Base-by-base conservation (phyloP, 2,329 filamentous ascomycete species). In the Aspergillus pseudotamarii region DNA sequence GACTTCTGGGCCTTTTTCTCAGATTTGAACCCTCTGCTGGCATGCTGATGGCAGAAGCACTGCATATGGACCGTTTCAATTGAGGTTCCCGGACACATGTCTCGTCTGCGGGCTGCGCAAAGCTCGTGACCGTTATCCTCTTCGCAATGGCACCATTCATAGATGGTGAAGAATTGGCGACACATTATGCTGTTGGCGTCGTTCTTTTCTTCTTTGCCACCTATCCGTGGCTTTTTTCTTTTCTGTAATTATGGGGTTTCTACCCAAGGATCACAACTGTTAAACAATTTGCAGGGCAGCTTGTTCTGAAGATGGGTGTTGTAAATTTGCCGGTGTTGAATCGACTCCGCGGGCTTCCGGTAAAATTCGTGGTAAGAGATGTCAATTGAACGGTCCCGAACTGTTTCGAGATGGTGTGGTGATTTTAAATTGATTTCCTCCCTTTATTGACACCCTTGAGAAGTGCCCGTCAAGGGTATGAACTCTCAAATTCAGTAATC, bases 121-220 rank as follows among this genome's bases (percentile, higher is more conserved):
- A 72, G 58, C 41, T 66, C 71, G 50, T 75, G 66, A 19, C 77
- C 72, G 19, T 72, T 72, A 32, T 76, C 72, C 67, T 76, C 72
- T 69, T 78, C 73, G 62, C 77, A 79, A 28, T 75, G 75, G 64
- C 77, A 79, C 75, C 75, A 79, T 59, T 71, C 72, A 65, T 79
- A 79, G 3, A 75, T 65, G 38, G 75, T 78, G 62, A 73, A 71
- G 57, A 73, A 76, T 70, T 78, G 73, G 55, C 73, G 76, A 55
- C 77, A 79, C 77, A 79, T 78, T 26, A 51, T 68, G 57, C 28
- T 57, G 38, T 28, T 46, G 21, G 34, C 21, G 48, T 38, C 32
- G 3, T 50, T 32, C 16, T n/a, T 23, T 51, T 32, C 58, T 50
- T 36, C 1, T n/a, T 41, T 54, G 38, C 19, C 19, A 19, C 6